phyloP scores from a whole-genome alignment of 192 early-diverging fungal genomes.

The Rhizoclosmatium sp. region DNA sequence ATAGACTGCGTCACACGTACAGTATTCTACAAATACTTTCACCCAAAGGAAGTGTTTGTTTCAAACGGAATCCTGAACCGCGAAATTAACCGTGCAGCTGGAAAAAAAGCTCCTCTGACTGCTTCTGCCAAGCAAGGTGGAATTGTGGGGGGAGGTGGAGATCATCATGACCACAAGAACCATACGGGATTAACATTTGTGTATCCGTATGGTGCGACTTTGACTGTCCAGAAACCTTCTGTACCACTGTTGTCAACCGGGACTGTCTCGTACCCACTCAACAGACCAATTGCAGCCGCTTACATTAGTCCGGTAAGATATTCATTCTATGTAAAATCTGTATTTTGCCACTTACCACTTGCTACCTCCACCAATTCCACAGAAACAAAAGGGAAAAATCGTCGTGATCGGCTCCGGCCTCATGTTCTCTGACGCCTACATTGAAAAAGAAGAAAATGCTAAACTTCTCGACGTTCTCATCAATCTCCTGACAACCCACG shows the following conservation, averaged over 20 bases:
- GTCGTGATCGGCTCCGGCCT: constrained; percentile 59
- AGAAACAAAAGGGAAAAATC: constrained; percentile 60
- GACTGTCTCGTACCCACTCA: constrained; percentile 66
- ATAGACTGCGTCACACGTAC: constrained; percentile 65
- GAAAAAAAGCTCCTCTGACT: constrained; percentile 48
- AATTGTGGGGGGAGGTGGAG: constrained; percentile 28
- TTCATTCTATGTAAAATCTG: neutral
- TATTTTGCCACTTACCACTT: neutral
- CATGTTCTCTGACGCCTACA: constrained; percentile 70
- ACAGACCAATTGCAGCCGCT: constrained; percentile 63
- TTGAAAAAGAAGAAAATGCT: constrained; percentile 71
- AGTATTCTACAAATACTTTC: constrained; percentile 68
- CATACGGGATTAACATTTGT: constrained; percentile 47
- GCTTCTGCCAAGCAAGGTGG: constrained; percentile 18
- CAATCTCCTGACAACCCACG: constrained; percentile 62
- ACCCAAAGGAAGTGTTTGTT: constrained; percentile 72
- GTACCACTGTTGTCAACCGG: constrained; percentile 68
- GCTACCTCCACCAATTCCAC: neutral
- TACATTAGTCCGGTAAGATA: constrained; percentile 55
- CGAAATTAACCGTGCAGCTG: constrained; percentile 66
- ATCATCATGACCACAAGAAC: constrained; percentile 31
- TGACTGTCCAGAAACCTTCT: constrained; percentile 71
- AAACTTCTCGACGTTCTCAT: constrained; percentile 68
- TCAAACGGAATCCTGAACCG: constrained; percentile 68
- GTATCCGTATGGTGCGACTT: constrained; percentile 68